Conservation (phyloP, 352 stramenopile genomes). For the Globisporangium cylindrosporum region DNA sequence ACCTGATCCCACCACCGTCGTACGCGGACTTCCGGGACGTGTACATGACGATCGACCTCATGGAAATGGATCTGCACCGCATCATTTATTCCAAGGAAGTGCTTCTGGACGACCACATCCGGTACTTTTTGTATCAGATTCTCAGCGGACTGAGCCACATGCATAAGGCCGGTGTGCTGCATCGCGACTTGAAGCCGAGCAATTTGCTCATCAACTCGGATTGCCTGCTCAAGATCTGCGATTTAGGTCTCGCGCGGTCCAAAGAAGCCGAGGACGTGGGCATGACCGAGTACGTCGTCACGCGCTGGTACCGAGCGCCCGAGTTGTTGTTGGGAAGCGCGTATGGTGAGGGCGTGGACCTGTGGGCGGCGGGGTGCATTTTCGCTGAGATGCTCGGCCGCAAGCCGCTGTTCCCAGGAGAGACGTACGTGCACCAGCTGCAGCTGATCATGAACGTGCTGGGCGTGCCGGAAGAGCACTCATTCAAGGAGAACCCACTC, state of each 20-base stretch:
- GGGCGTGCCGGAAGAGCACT: constrained; percentile 82
- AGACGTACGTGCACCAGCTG: constrained; percentile 86
- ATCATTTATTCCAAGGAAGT: constrained; percentile 93
- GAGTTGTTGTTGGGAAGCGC: constrained; percentile 84
- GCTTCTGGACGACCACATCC: constrained; percentile 91
- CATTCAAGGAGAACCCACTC: constrained; percentile 86
- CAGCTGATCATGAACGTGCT: constrained; percentile 90
- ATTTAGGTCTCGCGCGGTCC: constrained; percentile 92
- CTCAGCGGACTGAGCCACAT: constrained; percentile 87
- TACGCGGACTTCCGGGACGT: constrained; percentile 87
- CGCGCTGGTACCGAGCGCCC: constrained; percentile 85
- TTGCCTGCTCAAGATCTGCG: constrained; percentile 96
- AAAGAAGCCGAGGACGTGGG: constrained; percentile 85
- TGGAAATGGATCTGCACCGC: constrained; percentile 92
- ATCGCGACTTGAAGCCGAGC: constrained; percentile 85
- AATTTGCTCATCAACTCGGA: constrained; percentile 91
- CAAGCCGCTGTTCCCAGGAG: constrained; percentile 82
- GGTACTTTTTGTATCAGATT: constrained; percentile 93
- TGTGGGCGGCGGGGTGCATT: constrained; percentile 86
- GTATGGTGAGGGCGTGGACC: constrained; percentile 80
- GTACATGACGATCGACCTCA: constrained; percentile 90
- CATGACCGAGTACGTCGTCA: constrained; percentile 92
- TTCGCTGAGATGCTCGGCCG: constrained; percentile 87
- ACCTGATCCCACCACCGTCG: constrained; percentile 79
- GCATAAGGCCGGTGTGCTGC: constrained; percentile 80